Percentiles rank a stretch among this genome's conserved stretches.
Evolutionary conservation across 768 basidiomycete species (phyloP).

Genomic region (Glaciozyma antarctica): DNA sequence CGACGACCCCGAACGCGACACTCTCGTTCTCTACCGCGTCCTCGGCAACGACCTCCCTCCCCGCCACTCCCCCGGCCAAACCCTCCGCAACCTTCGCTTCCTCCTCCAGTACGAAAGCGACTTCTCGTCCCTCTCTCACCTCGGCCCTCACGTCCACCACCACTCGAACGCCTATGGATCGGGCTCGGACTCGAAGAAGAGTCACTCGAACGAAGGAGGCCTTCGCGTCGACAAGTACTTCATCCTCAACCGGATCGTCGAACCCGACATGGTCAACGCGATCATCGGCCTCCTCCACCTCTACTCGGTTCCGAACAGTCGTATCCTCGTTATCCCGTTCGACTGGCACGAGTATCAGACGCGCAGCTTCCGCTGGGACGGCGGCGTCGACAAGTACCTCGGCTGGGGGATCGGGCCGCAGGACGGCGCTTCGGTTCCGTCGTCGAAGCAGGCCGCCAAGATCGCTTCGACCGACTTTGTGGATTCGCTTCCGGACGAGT

Average conservation of each 20-base stretch:
- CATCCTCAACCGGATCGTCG: constrained; percentile 36
- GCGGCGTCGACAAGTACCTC: constrained; percentile 26
- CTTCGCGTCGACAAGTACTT: constrained; percentile 36
- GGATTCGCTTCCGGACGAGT: background rate
- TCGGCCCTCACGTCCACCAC: constrained; percentile 28
- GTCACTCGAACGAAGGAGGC: constrained; percentile 20
- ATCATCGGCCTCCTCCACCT: constrained; percentile 32
- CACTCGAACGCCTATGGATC: constrained; percentile 30
- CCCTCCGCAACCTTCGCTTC: constrained; percentile 36
- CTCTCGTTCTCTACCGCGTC: constrained; percentile 37
- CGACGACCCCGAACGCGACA: constrained; percentile 33
- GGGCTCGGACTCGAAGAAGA: constrained; percentile 10
- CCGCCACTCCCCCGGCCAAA: constrained; percentile 36
- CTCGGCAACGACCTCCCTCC: constrained; percentile 38
- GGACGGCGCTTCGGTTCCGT: background rate
- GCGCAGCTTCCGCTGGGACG: constrained; percentile 34
- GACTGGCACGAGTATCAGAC: constrained; percentile 34
- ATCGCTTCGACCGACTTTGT: background rate
- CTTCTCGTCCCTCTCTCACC: constrained; percentile 27
- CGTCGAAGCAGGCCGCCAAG: background rate
- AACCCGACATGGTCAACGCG: constrained; percentile 25
- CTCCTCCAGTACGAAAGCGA: constrained; percentile 36
- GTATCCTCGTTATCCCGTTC: constrained; percentile 35
- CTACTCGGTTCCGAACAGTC: constrained; percentile 29
- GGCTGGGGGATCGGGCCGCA: constrained; percentile 32